These are phyloP conservation scores for Colletotrichum sansevieriae DNA, from an alignment of 2,329 filamentous ascomycete genomes.

Conservation along the genomic window DNA sequence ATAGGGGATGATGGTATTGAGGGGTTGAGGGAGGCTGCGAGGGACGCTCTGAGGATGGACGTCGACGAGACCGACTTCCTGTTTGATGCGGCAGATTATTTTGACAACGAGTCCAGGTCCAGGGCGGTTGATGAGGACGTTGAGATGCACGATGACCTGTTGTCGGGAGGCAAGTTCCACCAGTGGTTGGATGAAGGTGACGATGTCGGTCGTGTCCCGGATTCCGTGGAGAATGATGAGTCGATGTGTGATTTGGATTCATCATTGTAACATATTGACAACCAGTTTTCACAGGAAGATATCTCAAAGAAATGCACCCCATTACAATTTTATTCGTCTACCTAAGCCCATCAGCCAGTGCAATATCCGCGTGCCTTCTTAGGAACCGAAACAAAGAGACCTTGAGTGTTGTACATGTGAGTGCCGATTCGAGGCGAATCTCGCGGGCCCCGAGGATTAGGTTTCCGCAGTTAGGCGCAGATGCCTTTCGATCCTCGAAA, in stretches of 20 bases:
- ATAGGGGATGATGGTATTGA: background rate
- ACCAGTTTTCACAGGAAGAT: no score
- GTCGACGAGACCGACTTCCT: slow-evolving; percentile 4
- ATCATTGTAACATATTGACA: no score
- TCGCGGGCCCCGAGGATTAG: slow-evolving; percentile 7
- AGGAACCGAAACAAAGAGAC: slow-evolving; percentile 37
- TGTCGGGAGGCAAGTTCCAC: no score
- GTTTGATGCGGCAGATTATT: background rate
- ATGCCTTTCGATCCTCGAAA: slow-evolving; percentile 10
- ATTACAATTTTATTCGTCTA: slow-evolving; percentile 44
- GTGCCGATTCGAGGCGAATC: slow-evolving; percentile 32
- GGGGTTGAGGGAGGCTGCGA: background rate
- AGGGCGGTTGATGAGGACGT: background rate
- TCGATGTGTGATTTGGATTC: no score
- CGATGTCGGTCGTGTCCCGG: no score
- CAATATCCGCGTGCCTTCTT: slow-evolving; percentile 39
- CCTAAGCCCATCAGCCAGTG: slow-evolving; percentile 43
- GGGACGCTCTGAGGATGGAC: background rate
- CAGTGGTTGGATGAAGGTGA: no score
- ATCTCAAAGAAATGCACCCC: slow-evolving; percentile 22
- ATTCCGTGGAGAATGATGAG: no score
- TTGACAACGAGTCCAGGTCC: background rate
- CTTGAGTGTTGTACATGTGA: slow-evolving; percentile 41
- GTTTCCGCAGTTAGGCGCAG: slow-evolving; percentile 3
- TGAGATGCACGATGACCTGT: background rate